These are phyloP conservation scores for Xylariaceae sp. DNA, from an alignment of 2,329 filamentous ascomycete genomes.

Conservation along the genomic window DNA sequence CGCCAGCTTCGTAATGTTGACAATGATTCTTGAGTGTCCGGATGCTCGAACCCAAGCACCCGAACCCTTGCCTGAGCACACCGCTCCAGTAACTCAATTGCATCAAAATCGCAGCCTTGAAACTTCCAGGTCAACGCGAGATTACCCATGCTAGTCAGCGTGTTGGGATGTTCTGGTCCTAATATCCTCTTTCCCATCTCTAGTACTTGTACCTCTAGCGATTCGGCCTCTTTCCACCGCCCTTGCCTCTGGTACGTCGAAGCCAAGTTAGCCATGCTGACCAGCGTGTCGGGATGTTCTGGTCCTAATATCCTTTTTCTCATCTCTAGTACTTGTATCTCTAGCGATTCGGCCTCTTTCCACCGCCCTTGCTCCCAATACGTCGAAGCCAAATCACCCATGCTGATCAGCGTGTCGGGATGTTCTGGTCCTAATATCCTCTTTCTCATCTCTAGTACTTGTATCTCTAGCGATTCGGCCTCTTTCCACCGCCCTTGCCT, in stretches of 20 bases:
- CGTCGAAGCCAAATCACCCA: background rate
- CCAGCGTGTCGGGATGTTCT: background rate
- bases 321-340: constrained; percentile 22
- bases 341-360: constrained; percentile 1
- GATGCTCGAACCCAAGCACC: background rate
- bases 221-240: background rate
- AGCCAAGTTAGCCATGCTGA: background rate
- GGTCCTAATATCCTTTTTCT: background rate
- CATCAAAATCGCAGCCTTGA: background rate
- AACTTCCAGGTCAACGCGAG: constrained; percentile 1
- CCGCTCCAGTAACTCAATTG: background rate
- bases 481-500: background rate
- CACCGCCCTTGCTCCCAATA: background rate
- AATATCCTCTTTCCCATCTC: constrained; percentile 22
- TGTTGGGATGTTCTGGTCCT: constrained; percentile 25
- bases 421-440: background rate
- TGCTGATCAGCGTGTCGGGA: background rate
- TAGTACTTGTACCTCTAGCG: constrained; percentile 18
- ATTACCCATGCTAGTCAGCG: constrained; percentile 11
- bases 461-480: constrained; percentile 3
- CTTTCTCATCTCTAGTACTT: constrained; percentile 19
- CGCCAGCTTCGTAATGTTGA: background rate
- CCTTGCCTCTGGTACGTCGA: background rate
- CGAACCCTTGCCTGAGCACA: background rate
- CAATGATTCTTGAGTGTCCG: background rate